Conservation (phyloP, 2,329 filamentous ascomycete species). For the Chlorencoelia australis region DNA sequence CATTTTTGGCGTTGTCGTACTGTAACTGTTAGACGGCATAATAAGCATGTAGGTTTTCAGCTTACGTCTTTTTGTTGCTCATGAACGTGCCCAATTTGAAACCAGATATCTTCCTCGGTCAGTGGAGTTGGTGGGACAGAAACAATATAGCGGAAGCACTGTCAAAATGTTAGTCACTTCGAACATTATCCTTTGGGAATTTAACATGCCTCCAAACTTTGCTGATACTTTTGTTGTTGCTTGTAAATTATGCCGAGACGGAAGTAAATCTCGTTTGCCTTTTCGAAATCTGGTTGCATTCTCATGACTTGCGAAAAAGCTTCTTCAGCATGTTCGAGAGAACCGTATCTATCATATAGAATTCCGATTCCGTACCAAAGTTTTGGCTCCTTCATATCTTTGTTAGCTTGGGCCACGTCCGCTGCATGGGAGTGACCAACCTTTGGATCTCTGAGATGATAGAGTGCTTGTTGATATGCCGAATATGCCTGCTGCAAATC, state of each 20-base stretch:
- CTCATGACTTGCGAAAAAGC: conserved; percentile 98
- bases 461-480: conserved; percentile 89
- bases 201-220: conserved; percentile 73
- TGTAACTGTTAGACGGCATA: conserved; percentile 33
- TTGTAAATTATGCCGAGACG: conserved; percentile 99
- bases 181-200: conserved; percentile 5
- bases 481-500: conserved; percentile 94
- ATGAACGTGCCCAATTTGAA: conserved; percentile 97
- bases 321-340: conserved; percentile 92
- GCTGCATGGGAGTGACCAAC: conserved; percentile 33
- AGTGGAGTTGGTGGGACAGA: conserved; percentile 82
- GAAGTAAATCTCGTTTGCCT: conserved; percentile 99
- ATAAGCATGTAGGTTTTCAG: conserved; percentile 16
- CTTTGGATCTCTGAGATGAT: conserved; percentile 89
- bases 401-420: conserved; percentile 8
- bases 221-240: conserved; percentile 85
- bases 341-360: conserved; percentile 91
- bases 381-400: conserved; percentile 65
- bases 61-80: conserved; percentile 97
- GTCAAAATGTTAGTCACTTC: conserved; percentile 12
- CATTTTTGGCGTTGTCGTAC: conserved; percentile 88
- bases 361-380: conserved; percentile 99
- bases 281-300: conserved; percentile 95
- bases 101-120: conserved; percentile 98
- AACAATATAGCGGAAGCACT: conserved; percentile 99